Conservation (phyloP, 305 asterid genomes). For the Rubia tinctorum region DNA sequence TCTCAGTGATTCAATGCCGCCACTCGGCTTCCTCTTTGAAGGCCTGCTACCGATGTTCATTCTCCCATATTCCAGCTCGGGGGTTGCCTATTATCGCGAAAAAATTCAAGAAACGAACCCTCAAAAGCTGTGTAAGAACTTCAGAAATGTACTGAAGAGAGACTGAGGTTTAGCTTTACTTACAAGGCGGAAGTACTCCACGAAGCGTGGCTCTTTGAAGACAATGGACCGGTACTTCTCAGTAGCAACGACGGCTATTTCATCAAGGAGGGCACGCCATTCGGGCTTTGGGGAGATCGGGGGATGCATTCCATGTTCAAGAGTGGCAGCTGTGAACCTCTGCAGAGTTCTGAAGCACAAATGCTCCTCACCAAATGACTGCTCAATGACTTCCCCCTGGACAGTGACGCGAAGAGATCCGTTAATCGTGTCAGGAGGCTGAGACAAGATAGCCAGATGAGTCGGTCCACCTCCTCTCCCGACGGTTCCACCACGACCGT, state of each 20-base stretch:
- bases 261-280: slow-evolving; percentile 56
- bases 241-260: slow-evolving; percentile 40
- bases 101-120: background rate
- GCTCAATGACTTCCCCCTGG: slow-evolving; percentile 60
- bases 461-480: slow-evolving; percentile 66
- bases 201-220: slow-evolving; percentile 55
- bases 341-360: slow-evolving; percentile 56
- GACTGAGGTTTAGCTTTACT: slow-evolving; percentile 11
- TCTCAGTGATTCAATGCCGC: slow-evolving; percentile 58
- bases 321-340: slow-evolving; percentile 52
- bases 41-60: slow-evolving; percentile 65
- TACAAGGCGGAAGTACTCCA: slow-evolving; percentile 59
- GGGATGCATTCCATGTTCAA: slow-evolving; percentile 56
- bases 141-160: background rate
- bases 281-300: slow-evolving; percentile 51
- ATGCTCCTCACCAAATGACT: slow-evolving; percentile 59
- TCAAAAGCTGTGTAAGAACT: background rate
- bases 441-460: slow-evolving; percentile 60
- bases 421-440: slow-evolving; percentile 50
- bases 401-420: slow-evolving; percentile 56
- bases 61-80: slow-evolving; percentile 54
- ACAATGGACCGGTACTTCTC: slow-evolving; percentile 48
- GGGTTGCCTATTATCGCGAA: slow-evolving; percentile 38
- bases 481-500: slow-evolving; percentile 58
- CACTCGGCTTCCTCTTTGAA: slow-evolving; percentile 54